Conservation (phyloP, 179 eudicot species). For the Heliamphora pulchella region DNA sequence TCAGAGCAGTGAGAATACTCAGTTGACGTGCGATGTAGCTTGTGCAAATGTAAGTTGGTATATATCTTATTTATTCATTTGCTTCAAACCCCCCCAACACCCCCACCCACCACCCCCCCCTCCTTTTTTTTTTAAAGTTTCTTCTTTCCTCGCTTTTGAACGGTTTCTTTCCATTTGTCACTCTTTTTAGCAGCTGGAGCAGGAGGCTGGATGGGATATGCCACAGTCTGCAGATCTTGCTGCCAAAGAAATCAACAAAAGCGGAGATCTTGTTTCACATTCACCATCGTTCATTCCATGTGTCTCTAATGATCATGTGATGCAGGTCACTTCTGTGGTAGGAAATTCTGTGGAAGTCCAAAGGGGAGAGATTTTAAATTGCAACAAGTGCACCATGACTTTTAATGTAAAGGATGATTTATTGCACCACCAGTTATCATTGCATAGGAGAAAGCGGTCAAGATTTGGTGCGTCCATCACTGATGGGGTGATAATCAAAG, state of each 20-base stretch:
- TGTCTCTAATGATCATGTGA: constrained; percentile 26
- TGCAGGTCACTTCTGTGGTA: constrained; percentile 26
- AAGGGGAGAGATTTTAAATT: constrained; percentile 33
- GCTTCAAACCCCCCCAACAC: too few species aligned
- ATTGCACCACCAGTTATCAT: constrained; percentile 57
- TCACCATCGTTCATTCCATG: constrained; percentile 27
- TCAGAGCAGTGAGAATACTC: constrained; percentile 26
- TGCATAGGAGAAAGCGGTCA: constrained; percentile 60
- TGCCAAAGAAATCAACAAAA: constrained; percentile 11
- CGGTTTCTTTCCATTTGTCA: too few species aligned
- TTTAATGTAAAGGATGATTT: constrained; percentile 51
- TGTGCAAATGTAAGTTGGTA: constrained; percentile 45
- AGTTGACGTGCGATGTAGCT: constrained; percentile 21
- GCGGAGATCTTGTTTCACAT: constrained; percentile 10
- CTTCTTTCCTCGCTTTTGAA: background rate
- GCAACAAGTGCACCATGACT: constrained; percentile 55
- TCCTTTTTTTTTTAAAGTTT: constrained; percentile 6
- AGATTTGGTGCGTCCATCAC: constrained; percentile 48
- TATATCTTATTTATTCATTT: background rate
- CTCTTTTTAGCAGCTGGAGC: too few species aligned
- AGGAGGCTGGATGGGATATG: background rate
- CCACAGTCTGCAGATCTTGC: constrained; percentile 38
- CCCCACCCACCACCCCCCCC: too few species aligned
- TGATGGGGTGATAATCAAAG: constrained; percentile 52
- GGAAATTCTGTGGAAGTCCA: constrained; percentile 28